Percentiles rank a stretch among this genome's conserved stretches.
phyloP scores from a whole-genome alignment of 1,284 basidiomycete genomes.

The Ustilago nuda region DNA sequence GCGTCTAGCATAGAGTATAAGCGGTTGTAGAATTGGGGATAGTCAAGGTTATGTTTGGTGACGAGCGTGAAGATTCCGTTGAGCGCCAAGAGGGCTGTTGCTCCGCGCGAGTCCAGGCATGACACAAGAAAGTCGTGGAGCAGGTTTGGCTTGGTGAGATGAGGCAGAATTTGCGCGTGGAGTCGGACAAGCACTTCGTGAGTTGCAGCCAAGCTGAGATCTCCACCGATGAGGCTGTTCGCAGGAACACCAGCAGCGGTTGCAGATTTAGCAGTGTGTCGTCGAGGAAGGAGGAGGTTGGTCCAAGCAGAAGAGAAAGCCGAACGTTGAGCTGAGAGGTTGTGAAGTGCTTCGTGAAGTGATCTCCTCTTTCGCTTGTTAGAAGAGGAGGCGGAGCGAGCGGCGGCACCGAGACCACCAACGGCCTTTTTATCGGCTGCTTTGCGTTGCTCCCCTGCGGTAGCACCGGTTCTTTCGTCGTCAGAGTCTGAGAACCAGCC shows the following conservation, averaged over 20 bases:
- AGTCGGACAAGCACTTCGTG: constrained; percentile 81
- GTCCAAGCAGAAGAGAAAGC: constrained; percentile 85
- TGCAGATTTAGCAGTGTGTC: constrained; percentile 21
- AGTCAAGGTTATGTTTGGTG: constrained; percentile 92
- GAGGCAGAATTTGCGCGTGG: constrained; percentile 85
- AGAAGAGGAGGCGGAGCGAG: constrained; percentile 30
- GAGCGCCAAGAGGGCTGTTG: constrained; percentile 87
- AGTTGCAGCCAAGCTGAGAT: constrained; percentile 71
- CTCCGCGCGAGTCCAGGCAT: constrained; percentile 78
- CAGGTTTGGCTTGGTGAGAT: constrained; percentile 78
- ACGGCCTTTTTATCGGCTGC: constrained; percentile 31
- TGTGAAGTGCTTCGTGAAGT: constrained; percentile 73
- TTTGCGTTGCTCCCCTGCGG: constrained; percentile 31
- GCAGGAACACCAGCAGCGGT: constrained; percentile 2
- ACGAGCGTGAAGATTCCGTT: constrained; percentile 93
- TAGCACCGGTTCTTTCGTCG: constrained; percentile 61
- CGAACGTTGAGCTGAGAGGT: constrained; percentile 78
- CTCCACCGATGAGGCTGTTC: constrained; percentile 70
- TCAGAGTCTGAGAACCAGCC: constrained; percentile 69
- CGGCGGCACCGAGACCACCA: constrained; percentile 34
- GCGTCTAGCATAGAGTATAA: constrained; percentile 83
- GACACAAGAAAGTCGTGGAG: constrained; percentile 94
- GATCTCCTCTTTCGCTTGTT: constrained; percentile 63
- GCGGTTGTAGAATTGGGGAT: constrained; percentile 94
- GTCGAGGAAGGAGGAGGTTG: constrained; percentile 74